Evolutionary conservation across 305 asterid species (phyloP).

Genomic region (Striga hermonthica): DNA sequence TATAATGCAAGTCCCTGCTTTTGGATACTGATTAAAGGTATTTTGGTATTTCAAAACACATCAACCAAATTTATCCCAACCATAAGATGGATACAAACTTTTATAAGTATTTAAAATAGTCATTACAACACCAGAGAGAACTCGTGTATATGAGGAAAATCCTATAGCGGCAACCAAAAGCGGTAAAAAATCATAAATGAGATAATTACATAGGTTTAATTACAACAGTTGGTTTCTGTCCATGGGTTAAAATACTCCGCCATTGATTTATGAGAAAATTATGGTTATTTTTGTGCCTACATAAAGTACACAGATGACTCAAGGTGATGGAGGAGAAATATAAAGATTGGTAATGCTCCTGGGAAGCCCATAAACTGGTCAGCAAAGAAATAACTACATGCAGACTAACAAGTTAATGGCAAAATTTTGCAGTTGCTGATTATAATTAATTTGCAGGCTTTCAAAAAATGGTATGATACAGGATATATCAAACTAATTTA

Average conservation of each 20-base stretch:
- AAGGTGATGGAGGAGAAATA: conserved; percentile 5
- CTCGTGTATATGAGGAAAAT: neutral
- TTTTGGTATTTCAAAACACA: neutral
- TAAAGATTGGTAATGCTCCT: neutral
- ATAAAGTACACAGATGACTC: neutral
- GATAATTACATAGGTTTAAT: conserved; percentile 14
- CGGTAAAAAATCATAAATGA: neutral
- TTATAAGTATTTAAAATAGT: neutral
- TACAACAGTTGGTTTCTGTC: neutral
- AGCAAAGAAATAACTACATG: neutral
- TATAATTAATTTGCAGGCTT: neutral
- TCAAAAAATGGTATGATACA: neutral
- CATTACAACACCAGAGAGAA: neutral
- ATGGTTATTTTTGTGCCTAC: neutral
- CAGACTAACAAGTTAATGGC: neutral
- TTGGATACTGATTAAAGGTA: neutral
- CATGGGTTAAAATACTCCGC: neutral
- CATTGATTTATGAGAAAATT: neutral
- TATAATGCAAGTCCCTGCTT: neutral
- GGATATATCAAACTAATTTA: neutral
- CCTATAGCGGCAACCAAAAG: conserved; percentile 1
- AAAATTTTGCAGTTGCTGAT: neutral
- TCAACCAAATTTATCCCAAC: neutral
- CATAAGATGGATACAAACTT: neutral
- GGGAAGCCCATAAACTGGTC: neutral